Base-by-base conservation (phyloP, 345 rosid genomes). In the Carallia brachiata region DNA sequence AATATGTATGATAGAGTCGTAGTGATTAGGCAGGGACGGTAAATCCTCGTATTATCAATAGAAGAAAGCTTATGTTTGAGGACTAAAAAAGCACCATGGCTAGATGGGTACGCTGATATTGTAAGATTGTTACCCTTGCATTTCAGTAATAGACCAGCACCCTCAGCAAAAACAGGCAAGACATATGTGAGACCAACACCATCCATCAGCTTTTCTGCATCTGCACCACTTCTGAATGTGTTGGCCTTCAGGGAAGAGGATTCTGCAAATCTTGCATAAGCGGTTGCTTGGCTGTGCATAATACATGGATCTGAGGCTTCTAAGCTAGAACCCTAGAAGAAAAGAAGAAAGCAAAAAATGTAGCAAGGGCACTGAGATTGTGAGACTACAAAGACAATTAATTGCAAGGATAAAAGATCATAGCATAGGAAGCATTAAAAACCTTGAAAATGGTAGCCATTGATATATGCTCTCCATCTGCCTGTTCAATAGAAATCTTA, bases 111-210 rank as follows among this genome's bases (percentile, higher is more conserved):
- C n/a, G 18, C 52, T 16, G 32, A 56, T 15, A 62, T 27, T 37
- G 36, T 27, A 36, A 32, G 31, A 60, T 19, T 19, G 27, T 10
- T 70, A 88, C 97, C 95, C 72, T 75, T 82, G 32, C 76, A 86
- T 54, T 73, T 76, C 18, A 97, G 96, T 53, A 88, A 80, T 67
- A 91, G 69, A 65, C 90, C 96, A 17, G 97, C 80, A 75, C 80
- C 84, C 82, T 91, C 92, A 68, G 97, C 97, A 63, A 96, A 90
- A 60, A 94, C 84, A 0, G 97, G 98, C 77, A 94, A 86, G 77
- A 94, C 70, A 52, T 79, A 69, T 65, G 83, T 73, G 59, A 66
- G 63, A 59, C 76, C 73, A 5, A 52, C 54, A 75, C 82, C 90
- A 56, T 67, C 70, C 44, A 57, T 68, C 59, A 76, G 27, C 32